Percentiles rank a stretch among this genome's conserved stretches.
Conservation (phyloP, 805 yeast genomes). For the Lipomyces oligophaga region DNA sequence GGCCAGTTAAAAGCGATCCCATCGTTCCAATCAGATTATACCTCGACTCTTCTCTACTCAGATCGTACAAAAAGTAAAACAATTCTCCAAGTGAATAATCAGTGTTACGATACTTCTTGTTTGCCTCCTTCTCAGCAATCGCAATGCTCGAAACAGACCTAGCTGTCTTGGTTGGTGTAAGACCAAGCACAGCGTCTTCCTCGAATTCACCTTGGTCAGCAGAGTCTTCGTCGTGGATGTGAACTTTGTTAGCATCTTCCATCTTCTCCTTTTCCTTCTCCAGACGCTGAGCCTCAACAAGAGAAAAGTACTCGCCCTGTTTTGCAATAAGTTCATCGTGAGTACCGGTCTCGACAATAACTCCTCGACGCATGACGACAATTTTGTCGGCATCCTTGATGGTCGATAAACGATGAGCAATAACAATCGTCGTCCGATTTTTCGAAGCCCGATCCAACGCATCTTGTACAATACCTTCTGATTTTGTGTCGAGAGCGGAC, state of each 20-base stretch:
- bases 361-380: constrained; percentile 44
- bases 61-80: constrained; percentile 7
- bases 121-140: constrained; percentile 2
- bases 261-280: constrained; percentile 18
- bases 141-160: constrained; percentile 14
- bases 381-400: constrained; percentile 49
- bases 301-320: constrained; percentile 30
- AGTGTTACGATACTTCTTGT: constrained; percentile 1
- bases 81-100: constrained; percentile 13
- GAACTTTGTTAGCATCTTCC: constrained; percentile 1
- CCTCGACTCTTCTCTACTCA: constrained; percentile 10
- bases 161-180: constrained; percentile 10
- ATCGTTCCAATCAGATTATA: constrained; percentile 7
- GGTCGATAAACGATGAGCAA: constrained; percentile 53
- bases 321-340: constrained; percentile 35
- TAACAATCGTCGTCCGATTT: constrained; percentile 46
- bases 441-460: constrained; percentile 42
- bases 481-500: constrained; percentile 58
- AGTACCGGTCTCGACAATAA: constrained; percentile 43
- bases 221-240: background rate
- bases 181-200: constrained; percentile 2
- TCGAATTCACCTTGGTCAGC: background rate
- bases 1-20: constrained; percentile 36
- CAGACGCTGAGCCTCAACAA: constrained; percentile 34
- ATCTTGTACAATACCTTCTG: constrained; percentile 56